phyloP scores from a whole-genome alignment of 345 rosid genomes.

The Viola odorata region DNA sequence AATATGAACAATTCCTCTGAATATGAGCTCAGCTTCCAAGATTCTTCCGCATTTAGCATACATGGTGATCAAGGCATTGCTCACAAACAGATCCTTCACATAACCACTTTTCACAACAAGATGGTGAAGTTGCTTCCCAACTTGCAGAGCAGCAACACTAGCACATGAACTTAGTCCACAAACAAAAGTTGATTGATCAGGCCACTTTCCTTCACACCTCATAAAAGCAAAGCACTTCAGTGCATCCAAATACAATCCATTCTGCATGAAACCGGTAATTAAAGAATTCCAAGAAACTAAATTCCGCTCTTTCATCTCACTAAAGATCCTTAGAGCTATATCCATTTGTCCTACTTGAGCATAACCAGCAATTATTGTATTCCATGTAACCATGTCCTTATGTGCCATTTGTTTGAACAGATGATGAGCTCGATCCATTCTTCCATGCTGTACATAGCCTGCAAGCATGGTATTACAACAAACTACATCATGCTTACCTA shows the following conservation, averaged over 20 bases:
- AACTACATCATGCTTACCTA: slow-evolving; percentile 26
- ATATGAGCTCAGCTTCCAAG: slow-evolving; percentile 16
- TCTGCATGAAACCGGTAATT: slow-evolving; percentile 55
- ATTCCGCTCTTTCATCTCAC: slow-evolving; percentile 43
- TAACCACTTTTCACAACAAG: slow-evolving; percentile 17
- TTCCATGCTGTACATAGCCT: slow-evolving; percentile 31
- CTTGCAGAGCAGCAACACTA: slow-evolving; percentile 39
- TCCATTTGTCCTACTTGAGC: slow-evolving; percentile 32
- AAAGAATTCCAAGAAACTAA: slow-evolving; percentile 79
- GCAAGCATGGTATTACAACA: slow-evolving; percentile 38
- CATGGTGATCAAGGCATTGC: slow-evolving; percentile 27
- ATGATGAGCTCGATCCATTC: slow-evolving; percentile 31
- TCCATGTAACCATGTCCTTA: slow-evolving; percentile 42
- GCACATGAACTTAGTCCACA: slow-evolving; percentile 72
- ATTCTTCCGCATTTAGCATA: slow-evolving; percentile 39
- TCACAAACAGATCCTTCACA: slow-evolving; percentile 15
- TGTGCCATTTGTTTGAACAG: slow-evolving; percentile 25
- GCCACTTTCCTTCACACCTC: slow-evolving; percentile 54
- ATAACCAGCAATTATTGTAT: slow-evolving; percentile 38
- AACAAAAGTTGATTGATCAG: slow-evolving; percentile 65
- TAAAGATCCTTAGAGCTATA: slow-evolving; percentile 22
- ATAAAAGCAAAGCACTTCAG: slow-evolving; percentile 45
- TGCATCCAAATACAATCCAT: slow-evolving; percentile 52
- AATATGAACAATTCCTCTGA: slow-evolving; percentile 14
- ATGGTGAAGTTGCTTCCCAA: slow-evolving; percentile 37